Percentiles rank a stretch among this genome's conserved stretches.
phyloP scores from a whole-genome alignment of 768 basidiomycete species.

The Amanita muscaria region DNA sequence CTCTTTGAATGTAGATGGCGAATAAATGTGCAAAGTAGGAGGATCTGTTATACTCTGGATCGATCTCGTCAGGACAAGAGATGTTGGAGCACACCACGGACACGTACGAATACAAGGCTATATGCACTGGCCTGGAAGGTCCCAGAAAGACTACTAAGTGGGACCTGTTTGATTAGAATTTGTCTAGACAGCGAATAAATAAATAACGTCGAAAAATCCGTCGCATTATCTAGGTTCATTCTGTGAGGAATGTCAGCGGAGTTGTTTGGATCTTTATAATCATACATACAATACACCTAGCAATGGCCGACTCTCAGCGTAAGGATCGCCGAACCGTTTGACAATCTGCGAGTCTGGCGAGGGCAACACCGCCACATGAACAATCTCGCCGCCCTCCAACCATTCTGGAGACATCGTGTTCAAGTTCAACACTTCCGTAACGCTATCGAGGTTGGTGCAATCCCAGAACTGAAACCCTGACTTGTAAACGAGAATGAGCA shows the following conservation, averaged over 20 bases:
- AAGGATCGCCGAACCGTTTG: constrained; percentile 19
- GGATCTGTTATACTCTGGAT: constrained; percentile 52
- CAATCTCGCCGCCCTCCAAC: constrained; percentile 12
- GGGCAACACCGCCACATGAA: constrained; percentile 35
- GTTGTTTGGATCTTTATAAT: constrained; percentile 21
- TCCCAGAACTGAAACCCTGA: constrained; percentile 55
- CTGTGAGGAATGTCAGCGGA: constrained; percentile 16
- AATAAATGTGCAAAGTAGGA: constrained; percentile 46
- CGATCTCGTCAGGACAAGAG: constrained; percentile 4
- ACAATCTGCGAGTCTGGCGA: constrained; percentile 12
- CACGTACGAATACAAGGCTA: constrained; percentile 51
- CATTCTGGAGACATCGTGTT: neutral
- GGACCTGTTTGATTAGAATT: constrained; percentile 38
- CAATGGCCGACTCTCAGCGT: constrained; percentile 19
- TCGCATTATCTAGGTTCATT: constrained; percentile 8
- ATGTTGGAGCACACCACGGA: constrained; percentile 9
- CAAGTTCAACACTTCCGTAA: constrained; percentile 46
- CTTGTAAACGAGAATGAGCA: constrained; percentile 47
- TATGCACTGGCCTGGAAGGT: constrained; percentile 36
- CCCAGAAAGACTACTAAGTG: constrained; percentile 31
- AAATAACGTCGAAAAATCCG: constrained; percentile 16
- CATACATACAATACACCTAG: constrained; percentile 28
- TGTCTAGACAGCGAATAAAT: constrained; percentile 31
- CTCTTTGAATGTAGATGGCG: constrained; percentile 41
- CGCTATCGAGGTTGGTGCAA: constrained; percentile 37